Evolutionary conservation across 2,329 filamentous ascomycete species (phyloP).

Genomic region (Verticillium isaacii): DNA sequence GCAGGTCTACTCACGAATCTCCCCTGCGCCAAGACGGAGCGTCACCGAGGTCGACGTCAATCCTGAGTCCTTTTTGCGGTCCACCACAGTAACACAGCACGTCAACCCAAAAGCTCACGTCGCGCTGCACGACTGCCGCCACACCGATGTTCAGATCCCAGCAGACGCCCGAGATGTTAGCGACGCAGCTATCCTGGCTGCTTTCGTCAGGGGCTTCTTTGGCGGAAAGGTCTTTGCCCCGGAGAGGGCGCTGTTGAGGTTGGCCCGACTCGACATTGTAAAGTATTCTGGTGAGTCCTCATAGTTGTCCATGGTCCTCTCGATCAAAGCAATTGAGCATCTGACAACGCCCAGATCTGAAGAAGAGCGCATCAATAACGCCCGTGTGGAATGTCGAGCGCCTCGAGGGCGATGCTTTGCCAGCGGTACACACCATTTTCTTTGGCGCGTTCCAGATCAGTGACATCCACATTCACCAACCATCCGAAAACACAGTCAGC

Average conservation of each 20-base stretch:
- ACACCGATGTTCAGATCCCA: constrained; percentile 17
- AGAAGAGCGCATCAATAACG: not conserved
- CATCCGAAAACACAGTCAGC: not conserved
- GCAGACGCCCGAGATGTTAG: constrained; percentile 7
- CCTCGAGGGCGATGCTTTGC: constrained; percentile 6
- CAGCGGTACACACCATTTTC: constrained; percentile 13
- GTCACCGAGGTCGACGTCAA: constrained; percentile 13
- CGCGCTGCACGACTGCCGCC: constrained; percentile 16
- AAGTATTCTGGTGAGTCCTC: constrained; percentile 1
- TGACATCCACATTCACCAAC: constrained; percentile 6
- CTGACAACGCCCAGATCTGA: not conserved
- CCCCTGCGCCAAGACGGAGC: not conserved
- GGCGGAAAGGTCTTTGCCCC: constrained; percentile 22
- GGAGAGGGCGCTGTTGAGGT: constrained; percentile 15
- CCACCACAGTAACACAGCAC: constrained; percentile 15
- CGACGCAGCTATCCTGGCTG: constrained; percentile 21
- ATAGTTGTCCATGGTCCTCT: not conserved
- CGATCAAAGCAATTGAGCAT: not conserved
- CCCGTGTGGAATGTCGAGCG: not conserved
- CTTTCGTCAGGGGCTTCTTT: constrained; percentile 23
- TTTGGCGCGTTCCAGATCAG: constrained; percentile 22
- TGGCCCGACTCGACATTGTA: not conserved
- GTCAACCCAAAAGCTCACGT: constrained; percentile 19
- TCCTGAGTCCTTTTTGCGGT: constrained; percentile 18
- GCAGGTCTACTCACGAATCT: not conserved